Evolutionary conservation across 306 rosid species (phyloP), one percentile per base, ranked within the genome.

Genomic region (Morella rubra): DNA sequence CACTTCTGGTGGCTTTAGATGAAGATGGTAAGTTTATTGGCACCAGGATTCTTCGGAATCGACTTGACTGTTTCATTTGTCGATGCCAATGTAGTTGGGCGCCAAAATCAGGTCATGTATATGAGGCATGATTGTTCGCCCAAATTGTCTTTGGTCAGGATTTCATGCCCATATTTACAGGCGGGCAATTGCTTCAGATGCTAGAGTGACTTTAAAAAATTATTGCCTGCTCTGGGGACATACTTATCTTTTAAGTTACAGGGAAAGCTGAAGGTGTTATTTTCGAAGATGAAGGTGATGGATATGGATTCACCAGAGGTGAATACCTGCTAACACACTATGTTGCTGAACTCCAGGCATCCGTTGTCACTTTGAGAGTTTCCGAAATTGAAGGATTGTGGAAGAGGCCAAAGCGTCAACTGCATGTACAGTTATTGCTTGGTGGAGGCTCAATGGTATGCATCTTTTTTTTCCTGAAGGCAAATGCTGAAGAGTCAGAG

Each of bases 271-370:
- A 90, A 87, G 98, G 98, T 84, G 82, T 86, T 80, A 81, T 91
- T 44, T 94, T 81, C 69, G 98, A 94, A 85, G 98, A 94, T 83
- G 95, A 89, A 73, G 98, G 97, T 14, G 95, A 94, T 86, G 98
- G 98, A 84, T 94, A 91, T 53, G 93, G 82, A 72, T 91, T 94
- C 90, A 79, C 79, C 40, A 50, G 85, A 76, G 97, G 96, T 37
- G 89, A 86, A 75, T 91, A 89, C 82, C 83, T 91, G 79, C 84
- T 91, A 83, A 91, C 94, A 44, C 87, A 85, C 66, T 94, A 94
- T 84, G 84, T 84, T 82, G 97, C 98, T 73, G 87, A 90, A 81
- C 84, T 84, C 72, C 84, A 86, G 68, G 82, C 88, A 11, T 89
- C 95, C 5, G 64, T 78, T 80, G 90, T 94, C 84, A 86, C 91